phyloP scores from a whole-genome alignment of 2,329 filamentous ascomycete species.

The Macroventuria anomochaeta region DNA sequence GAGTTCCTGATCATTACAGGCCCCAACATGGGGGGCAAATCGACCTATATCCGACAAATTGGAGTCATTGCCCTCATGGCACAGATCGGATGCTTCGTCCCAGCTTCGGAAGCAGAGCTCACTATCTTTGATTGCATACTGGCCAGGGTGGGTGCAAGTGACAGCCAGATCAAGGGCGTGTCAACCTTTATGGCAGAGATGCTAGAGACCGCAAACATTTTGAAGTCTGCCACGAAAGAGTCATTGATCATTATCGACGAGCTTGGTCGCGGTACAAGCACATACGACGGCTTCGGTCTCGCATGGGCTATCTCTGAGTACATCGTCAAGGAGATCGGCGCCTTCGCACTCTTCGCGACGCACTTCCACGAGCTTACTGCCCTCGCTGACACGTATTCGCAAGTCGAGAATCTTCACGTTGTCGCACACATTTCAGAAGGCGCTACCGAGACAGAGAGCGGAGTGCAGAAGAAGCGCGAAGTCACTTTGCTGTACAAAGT shows the following conservation, averaged over 20 bases:
- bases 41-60: constrained; percentile 96
- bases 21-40: constrained; percentile 99
- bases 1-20: constrained; percentile 97
- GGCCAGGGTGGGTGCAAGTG: constrained; percentile 91
- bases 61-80: constrained; percentile 97
- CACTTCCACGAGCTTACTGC: constrained; percentile 98
- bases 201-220: constrained; percentile 97
- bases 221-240: constrained; percentile 94
- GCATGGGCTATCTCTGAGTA: constrained; percentile 99
- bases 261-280: constrained; percentile 92
- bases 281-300: constrained; percentile 97
- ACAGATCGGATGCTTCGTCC: constrained; percentile 95
- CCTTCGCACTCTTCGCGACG: constrained; percentile 93
- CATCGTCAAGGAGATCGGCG: constrained; percentile 93
- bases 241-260: constrained; percentile 99
- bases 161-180: constrained; percentile 96
- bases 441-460: constrained; percentile 53
- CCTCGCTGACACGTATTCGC: constrained; percentile 81
- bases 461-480: constrained; percentile 62
- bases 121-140: constrained; percentile 98
- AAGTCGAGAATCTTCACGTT: constrained; percentile 92
- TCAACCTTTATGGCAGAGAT: constrained; percentile 99
- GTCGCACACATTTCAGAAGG: constrained; percentile 82
- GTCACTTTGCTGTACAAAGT: constrained; percentile 98
- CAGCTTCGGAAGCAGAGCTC: constrained; percentile 85